phyloP scores from a whole-genome alignment of 768 basidiomycete genomes.

The Lactarius psammicola region DNA sequence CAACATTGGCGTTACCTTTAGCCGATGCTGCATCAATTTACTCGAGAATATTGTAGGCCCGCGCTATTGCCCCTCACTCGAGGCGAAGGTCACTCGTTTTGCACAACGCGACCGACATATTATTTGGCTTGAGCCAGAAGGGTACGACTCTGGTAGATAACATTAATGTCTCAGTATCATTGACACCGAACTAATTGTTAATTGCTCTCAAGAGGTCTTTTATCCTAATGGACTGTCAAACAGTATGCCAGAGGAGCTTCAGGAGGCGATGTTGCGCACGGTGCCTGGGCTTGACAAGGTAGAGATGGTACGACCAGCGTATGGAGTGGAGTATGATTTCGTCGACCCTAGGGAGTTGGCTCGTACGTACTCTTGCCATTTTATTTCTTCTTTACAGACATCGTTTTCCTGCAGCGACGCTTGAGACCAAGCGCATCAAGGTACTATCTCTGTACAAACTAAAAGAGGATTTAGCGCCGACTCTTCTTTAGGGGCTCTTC shows the following conservation, averaged over 20 bases:
- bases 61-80: constrained; percentile 88
- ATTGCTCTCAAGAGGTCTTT: constrained; percentile 57
- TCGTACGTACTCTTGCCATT: constrained; percentile 45
- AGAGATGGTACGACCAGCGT: constrained; percentile 79
- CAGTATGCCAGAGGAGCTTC: constrained; percentile 82
- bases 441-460: constrained; percentile 35
- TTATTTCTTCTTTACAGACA: background rate
- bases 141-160: constrained; percentile 73
- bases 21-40: background rate
- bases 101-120: constrained; percentile 65
- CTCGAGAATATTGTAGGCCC: constrained; percentile 52
- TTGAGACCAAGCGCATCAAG: constrained; percentile 83
- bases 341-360: constrained; percentile 80
- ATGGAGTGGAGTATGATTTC: constrained; percentile 92
- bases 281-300: constrained; percentile 84
- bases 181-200: background rate
- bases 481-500: constrained; percentile 38
- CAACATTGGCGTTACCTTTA: background rate
- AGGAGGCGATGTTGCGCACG: constrained; percentile 79
- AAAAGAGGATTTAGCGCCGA: background rate
- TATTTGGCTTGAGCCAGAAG: constrained; percentile 91
- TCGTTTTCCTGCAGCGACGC: constrained; percentile 41
- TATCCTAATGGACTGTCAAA: constrained; percentile 91
- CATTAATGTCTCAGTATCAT: background rate
- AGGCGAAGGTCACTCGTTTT: constrained; percentile 83